Conservation (phyloP, 352 stramenopile species). For the Globisporangium recalcitrans region DNA sequence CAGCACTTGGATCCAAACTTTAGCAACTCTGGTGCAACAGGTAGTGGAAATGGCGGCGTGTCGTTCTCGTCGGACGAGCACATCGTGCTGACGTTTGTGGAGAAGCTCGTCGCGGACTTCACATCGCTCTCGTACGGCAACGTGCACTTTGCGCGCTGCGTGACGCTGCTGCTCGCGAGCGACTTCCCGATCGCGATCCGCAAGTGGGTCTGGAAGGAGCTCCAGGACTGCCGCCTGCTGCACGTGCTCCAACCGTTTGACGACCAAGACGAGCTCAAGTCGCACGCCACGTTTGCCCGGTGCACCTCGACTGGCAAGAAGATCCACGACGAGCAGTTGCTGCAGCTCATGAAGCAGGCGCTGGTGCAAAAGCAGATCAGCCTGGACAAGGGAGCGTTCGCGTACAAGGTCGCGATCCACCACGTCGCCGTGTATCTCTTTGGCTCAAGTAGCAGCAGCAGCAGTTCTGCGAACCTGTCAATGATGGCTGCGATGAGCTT, state of each 20-base stretch:
- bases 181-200: constrained; percentile 56
- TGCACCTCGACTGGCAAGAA: constrained; percentile 20
- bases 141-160: constrained; percentile 50
- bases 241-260: constrained; percentile 46
- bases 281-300: constrained; percentile 25
- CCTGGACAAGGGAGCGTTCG: constrained; percentile 35
- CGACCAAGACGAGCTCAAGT: constrained; percentile 1
- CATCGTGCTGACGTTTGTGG: constrained; percentile 58
- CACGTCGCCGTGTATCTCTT: constrained; percentile 58
- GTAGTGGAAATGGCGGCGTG: not conserved
- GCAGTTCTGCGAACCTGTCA: not conserved
- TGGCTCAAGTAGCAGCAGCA: too few species aligned
- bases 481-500: constrained; percentile 31
- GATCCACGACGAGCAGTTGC: constrained; percentile 32
- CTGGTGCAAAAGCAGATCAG: constrained; percentile 33
- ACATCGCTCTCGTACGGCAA: constrained; percentile 65
- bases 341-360: constrained; percentile 46
- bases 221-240: constrained; percentile 44
- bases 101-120: constrained; percentile 66
- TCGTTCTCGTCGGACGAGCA: constrained; percentile 46
- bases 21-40: constrained; percentile 11
- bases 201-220: constrained; percentile 70
- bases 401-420: constrained; percentile 56
- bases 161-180: constrained; percentile 51
- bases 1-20: constrained; percentile 33